Evolutionary conservation across 805 yeast genomes (phyloP), one percentile per base, ranked within the genome.

Genomic region (Grigorovia jiainica): DNA sequence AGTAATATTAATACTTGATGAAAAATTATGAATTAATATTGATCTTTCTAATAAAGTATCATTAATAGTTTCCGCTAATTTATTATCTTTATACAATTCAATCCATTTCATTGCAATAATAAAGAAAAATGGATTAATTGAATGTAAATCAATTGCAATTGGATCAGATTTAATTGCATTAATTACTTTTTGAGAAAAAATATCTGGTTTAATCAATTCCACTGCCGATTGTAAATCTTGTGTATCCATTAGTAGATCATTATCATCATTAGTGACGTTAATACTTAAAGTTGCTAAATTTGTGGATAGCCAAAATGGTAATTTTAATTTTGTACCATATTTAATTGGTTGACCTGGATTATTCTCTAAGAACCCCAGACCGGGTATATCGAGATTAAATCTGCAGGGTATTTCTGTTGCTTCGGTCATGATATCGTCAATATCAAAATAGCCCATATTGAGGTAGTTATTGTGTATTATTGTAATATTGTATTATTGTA

Each of bases 271-370:
- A 11, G 60, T 66, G 7, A 53, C 47, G 11, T 45, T 49, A 11
- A 54, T 51, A 46, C 70, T 53, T 49, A 62, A 51, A 16, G 74
- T 66, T 0, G 95, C 95, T 25, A 89, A 64, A 1, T 82, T 73
- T 44, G 79, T 79, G 0, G 95, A 94, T 33, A 90, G 63, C 97
- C 97, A 90, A 23, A 87, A 60, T 0, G 97, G 97, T 19, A 90
- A 67, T 44, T 84, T 89, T 3, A 87, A 53, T 52, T 78, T 78
- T 2, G 87, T 70, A 27, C 77, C 79, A 51, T 75, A 52, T 31
- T 46, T 49, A n/a, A 67, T 63, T n/a, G 64, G 60, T 47, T 76
- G 71, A 1, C 82, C 85, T 1, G 87, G 84, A 46, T 81, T 76
- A 7, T 89, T 87, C 53, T 82, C 89, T 6, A 90, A 66, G 54